Evolutionary conservation across 805 yeast genomes (phyloP).

Genomic region (Candida michaelii): DNA sequence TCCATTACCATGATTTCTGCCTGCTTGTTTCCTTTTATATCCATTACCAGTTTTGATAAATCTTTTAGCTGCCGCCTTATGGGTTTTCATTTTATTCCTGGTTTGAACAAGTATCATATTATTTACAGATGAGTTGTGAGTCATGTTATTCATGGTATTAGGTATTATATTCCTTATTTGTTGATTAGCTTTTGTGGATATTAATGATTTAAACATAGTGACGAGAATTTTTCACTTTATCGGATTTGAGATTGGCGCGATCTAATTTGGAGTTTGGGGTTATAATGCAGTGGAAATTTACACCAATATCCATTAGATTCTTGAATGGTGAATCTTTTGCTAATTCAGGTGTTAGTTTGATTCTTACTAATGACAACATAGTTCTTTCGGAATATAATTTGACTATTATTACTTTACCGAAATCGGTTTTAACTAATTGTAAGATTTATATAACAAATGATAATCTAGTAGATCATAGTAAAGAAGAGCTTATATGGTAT

Average conservation of each 20-base stretch:
- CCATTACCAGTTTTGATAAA: slow-evolving; percentile 75
- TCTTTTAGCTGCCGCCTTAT: slow-evolving; percentile 84
- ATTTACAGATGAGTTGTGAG: neutral
- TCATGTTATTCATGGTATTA: neutral
- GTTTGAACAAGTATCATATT: slow-evolving; percentile 30
- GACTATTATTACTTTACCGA: slow-evolving; percentile 18
- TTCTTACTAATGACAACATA: slow-evolving; percentile 3
- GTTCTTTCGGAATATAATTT: slow-evolving; percentile 16
- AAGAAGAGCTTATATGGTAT: slow-evolving; percentile 17
- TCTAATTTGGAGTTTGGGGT: neutral
- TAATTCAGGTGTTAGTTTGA: slow-evolving; percentile 23
- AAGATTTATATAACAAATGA: slow-evolving; percentile 12
- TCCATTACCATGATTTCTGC: slow-evolving; percentile 90
- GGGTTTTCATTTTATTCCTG: slow-evolving; percentile 65
- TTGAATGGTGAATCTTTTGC: slow-evolving; percentile 18
- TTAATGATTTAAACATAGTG: slow-evolving; percentile 4
- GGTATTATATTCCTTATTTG: neutral
- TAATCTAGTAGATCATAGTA: slow-evolving; percentile 7
- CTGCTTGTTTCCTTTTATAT: slow-evolving; percentile 59
- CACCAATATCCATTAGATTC: slow-evolving; percentile 24
- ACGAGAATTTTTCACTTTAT: slow-evolving; percentile 2
- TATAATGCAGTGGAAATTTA: slow-evolving; percentile 13
- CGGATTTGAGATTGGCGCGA: neutral
- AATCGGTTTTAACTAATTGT: slow-evolving; percentile 6
- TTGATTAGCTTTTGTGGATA: neutral